Base-by-base conservation (phyloP, 2,329 filamentous ascomycete species). In the Colletotrichum acutatum region DNA sequence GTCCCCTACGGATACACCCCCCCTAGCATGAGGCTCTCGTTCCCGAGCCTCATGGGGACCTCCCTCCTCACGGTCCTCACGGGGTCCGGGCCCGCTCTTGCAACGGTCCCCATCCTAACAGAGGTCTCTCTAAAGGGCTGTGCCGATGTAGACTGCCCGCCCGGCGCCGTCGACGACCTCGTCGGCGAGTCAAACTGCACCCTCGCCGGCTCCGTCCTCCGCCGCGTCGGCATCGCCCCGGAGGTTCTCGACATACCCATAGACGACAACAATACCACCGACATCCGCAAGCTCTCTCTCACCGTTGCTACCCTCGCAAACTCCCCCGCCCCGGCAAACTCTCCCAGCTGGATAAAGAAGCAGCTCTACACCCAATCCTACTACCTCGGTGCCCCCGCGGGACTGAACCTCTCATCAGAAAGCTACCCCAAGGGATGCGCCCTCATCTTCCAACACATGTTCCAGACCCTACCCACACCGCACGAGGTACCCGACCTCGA, bases 161-260 rank as follows among this genome's bases (percentile, higher is more conserved):
- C 61, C 66, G 71, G 66, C 34, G 49, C 57, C 42, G 71, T 60
- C 46, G 46, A 61, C 14, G 66, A 73, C 56, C 49, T 73, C 26
- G 71, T 73, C 60, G 66, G 71, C 60, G 71, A 73, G 60, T 73
- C 71, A 19, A 73, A 73, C 66, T 73, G 71, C 56, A 71, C 71
- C 34, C n/a, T 73, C 66, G 71, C 59, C 66, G 66, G 71, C 56
- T 70, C 71, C 66, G 56, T 71, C 56, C 66, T 73, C 60, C 71
- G 71, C 66, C 71, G 71, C 49, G 56, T 73, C 60, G 71, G 71
- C 60, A 73, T 73, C 46, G 71, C 71, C 14, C 71, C 71, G 11
- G 71, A 73, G 49, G 71, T 73, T 54, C 60, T 73, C 66, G 71
- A 73, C 56, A 61, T 73, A 26, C 71, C 71, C 60, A 65, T 73